Conservation (phyloP, 441 rosid species). For the Metrosideros polymorpha region DNA sequence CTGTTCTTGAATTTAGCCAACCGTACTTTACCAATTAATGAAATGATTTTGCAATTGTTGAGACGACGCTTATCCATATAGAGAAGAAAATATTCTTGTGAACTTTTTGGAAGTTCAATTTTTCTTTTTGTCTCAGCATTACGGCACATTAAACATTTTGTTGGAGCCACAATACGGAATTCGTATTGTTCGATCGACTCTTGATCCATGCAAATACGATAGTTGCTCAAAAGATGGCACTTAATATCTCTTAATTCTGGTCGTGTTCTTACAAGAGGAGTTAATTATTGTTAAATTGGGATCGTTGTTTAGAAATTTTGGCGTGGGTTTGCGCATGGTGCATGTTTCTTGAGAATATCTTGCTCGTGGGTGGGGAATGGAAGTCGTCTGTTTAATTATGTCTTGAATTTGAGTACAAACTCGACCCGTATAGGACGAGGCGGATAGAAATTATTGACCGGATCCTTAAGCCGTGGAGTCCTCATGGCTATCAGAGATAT, state of each 20-base stretch:
- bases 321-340: neutral
- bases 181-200: too few relatives aligned
- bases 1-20: neutral
- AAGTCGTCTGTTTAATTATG: neutral
- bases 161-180: too few relatives aligned
- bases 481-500: too few relatives aligned
- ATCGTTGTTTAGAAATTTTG: neutral
- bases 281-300: neutral
- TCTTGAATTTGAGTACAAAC: neutral
- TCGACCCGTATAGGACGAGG: neutral
- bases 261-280: neutral
- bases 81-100: neutral
- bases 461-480: too few relatives aligned
- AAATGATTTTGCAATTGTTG: neutral
- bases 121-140: neutral
- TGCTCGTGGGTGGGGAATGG: neutral
- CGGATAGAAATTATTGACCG: too few relatives aligned
- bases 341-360: neutral
- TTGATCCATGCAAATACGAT: neutral
- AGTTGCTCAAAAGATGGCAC: neutral
- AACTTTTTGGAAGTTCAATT: neutral
- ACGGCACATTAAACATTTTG: neutral
- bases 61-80: neutral
- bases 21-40: neutral
- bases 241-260: neutral